Evolutionary conservation across 129 eudicot genomes (phyloP).

Genomic region (sunflower (Helianthus annuus)): HanXRQr2.0-SUNRISE NC_035433.2:120208145-120208644

Average conservation of each 20-base stretch:
- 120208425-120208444: constrained; percentile 53
- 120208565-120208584: constrained; percentile 61
- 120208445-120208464: constrained; percentile 58
- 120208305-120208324: constrained; percentile 54
- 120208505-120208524: constrained; percentile 77
- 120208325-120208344: constrained; percentile 48
- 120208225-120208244: neutral
- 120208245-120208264: neutral
- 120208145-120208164: too few relatives aligned
- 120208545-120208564: constrained; percentile 78
- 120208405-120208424: constrained; percentile 59
- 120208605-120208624: constrained; percentile 76
- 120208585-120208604: constrained; percentile 77
- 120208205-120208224: too few relatives aligned
- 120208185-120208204: too few relatives aligned
- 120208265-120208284: constrained; percentile 38
- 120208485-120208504: constrained; percentile 72
- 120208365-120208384: constrained; percentile 42
- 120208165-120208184: too few relatives aligned
- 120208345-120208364: constrained; percentile 48
- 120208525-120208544: constrained; percentile 84
- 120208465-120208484: constrained; percentile 49
- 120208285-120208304: constrained; percentile 57
- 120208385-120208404: constrained; percentile 60
- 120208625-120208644: constrained; percentile 67